Conservation (phyloP, 176 grass and related monocot species). For the Paspalum vaginatum region DNA sequence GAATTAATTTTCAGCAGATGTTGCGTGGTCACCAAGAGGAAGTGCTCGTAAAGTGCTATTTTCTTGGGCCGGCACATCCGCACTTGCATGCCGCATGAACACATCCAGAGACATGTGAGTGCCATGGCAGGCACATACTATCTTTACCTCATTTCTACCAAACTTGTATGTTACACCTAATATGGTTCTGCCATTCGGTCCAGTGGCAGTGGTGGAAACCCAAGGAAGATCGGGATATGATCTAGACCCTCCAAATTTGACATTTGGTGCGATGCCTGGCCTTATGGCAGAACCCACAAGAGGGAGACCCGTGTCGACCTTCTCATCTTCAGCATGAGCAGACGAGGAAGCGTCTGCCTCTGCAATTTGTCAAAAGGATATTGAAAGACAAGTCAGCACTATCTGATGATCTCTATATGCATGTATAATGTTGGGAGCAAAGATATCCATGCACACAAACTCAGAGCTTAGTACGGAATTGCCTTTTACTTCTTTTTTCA, state of each 20-base stretch:
- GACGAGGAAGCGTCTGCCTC: slow-evolving; percentile 58
- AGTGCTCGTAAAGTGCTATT: slow-evolving; percentile 43
- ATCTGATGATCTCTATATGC: not conserved
- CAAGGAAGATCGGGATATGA: slow-evolving; percentile 89
- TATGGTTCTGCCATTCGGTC: slow-evolving; percentile 81
- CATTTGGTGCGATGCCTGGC: slow-evolving; percentile 68
- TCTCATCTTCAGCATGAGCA: slow-evolving; percentile 53
- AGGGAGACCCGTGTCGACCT: slow-evolving; percentile 36
- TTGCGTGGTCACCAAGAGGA: slow-evolving; percentile 50
- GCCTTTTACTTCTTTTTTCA: slow-evolving; percentile 2
- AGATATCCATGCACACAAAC: slow-evolving; percentile 5
- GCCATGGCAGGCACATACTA: slow-evolving; percentile 96
- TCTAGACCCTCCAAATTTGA: slow-evolving; percentile 88
- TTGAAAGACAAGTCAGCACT: not conserved
- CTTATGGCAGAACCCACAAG: slow-evolving; percentile 66
- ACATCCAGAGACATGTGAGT: slow-evolving; percentile 77
- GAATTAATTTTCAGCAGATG: slow-evolving; percentile 64
- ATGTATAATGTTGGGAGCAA: not conserved
- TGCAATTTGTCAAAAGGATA: slow-evolving; percentile 26
- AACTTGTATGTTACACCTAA: slow-evolving; percentile 93
- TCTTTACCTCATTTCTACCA: slow-evolving; percentile 67
- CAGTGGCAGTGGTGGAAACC: slow-evolving; percentile 77
- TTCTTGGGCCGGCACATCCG: slow-evolving; percentile 50
- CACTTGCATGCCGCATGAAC: slow-evolving; percentile 73
- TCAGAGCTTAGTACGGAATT: slow-evolving; percentile 12